These are phyloP conservation scores for Zalaria sp. DNA, from an alignment of 2,329 filamentous ascomycete species.

Conservation along the genomic window DNA sequence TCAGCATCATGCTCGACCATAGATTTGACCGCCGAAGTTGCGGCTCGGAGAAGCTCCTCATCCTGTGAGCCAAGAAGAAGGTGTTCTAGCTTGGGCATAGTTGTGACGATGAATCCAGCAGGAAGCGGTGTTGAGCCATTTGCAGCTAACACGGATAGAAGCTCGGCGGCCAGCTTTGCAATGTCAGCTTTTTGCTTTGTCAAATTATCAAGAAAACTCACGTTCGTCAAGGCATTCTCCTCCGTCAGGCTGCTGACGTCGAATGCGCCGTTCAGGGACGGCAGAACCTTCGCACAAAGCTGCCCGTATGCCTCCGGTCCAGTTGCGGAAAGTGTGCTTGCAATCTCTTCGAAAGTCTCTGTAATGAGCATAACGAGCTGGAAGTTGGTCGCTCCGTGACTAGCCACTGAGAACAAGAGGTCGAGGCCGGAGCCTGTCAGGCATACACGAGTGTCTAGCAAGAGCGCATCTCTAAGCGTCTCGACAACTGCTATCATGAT, in stretches of 20 bases:
- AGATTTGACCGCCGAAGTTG: slow-evolving; percentile 74
- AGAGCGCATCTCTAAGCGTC: slow-evolving; percentile 68
- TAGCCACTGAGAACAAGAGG: slow-evolving; percentile 76
- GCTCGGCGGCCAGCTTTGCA: slow-evolving; percentile 56
- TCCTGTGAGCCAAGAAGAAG: slow-evolving; percentile 75
- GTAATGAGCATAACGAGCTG: slow-evolving; percentile 77
- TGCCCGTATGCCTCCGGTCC: slow-evolving; percentile 57
- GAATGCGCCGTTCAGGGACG: slow-evolving; percentile 76
- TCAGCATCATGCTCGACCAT: slow-evolving; percentile 81
- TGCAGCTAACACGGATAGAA: slow-evolving; percentile 68
- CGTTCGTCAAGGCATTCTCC: slow-evolving; percentile 67
- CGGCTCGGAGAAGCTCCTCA: slow-evolving; percentile 74
- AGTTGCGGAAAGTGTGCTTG: slow-evolving; percentile 49
- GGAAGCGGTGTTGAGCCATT: slow-evolving; percentile 77
- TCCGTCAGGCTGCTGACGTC: slow-evolving; percentile 76
- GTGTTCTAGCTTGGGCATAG: slow-evolving; percentile 74
- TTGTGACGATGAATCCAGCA: slow-evolving; percentile 67
- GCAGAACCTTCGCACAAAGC: slow-evolving; percentile 74
- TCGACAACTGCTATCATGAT: slow-evolving; percentile 82
- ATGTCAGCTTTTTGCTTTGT: slow-evolving; percentile 14
- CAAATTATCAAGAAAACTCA: slow-evolving; percentile 24
- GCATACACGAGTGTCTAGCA: slow-evolving; percentile 61
- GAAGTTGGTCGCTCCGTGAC: slow-evolving; percentile 78
- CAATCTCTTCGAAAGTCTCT: slow-evolving; percentile 84
- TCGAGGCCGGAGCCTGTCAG: slow-evolving; percentile 66